Evolutionary conservation across 2,329 filamentous ascomycete genomes (phyloP), one percentile per base, ranked within the genome.

Genomic region (Blastomyces parvus): DNA sequence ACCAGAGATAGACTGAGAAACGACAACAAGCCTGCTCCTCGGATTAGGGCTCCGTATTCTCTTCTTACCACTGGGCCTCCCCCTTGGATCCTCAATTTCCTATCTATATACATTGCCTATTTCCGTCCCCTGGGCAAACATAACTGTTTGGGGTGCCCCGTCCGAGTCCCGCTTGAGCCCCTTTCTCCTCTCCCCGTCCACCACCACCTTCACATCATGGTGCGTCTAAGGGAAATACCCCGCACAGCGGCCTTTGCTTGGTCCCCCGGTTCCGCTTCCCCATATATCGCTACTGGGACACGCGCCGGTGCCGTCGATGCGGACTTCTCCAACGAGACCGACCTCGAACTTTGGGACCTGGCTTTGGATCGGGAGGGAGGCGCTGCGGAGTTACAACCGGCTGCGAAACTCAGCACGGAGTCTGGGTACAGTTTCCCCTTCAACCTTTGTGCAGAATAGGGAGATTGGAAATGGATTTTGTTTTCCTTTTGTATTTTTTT

Each of bases 181-280:
- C 33, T 25, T 40, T 57, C 14, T 42, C 40, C 40, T 17, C 19
- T 22, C 62, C 63, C 66, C 60, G 50, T 63, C 61, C 65, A 64
- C 64, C 67, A 65, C 62, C 67, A 63, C 71, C 76, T 11, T 56
- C 53, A 19, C 52, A 79, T 70, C 77, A 99, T 99, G 94, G 93
- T 97, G 79, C 90, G 91, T 80, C 83, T 97, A 78, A 87, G 93
- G 83, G 92, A 97, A 82, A 95, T 99, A 74, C 90, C 91, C 76
- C 87, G 94, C 79, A 99, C 94, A 72, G 94, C 93, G 77, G 89
- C 93, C 72, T 99, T 99, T 77, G 91, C 94, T 73, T 99, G 94
- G 93, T 96, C 91, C 69, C 89, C 92, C 33, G 89, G 87, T 70
- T 80, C 90, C 60, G 84, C 85, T 48, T 86, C 87, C 69, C 91